These are phyloP conservation scores for Sarocladiaceae sp. DNA, from an alignment of 2,329 filamentous ascomycete genomes.

Conservation along the genomic window DNA sequence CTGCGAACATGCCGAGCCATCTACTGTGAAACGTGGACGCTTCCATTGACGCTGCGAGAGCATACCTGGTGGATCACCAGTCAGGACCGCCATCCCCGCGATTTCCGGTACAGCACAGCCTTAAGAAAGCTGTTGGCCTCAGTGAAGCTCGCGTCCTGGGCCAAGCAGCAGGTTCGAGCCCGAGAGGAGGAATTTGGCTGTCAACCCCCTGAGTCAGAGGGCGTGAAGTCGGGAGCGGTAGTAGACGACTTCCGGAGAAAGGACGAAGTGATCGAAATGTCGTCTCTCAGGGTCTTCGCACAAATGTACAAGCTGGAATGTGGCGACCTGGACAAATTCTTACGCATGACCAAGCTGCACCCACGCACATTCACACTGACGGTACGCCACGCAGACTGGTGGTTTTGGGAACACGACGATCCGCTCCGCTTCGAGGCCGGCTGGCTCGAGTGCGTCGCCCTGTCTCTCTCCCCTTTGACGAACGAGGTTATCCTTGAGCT, in stretches of 20 bases:
- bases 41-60: slow-evolving; percentile 32
- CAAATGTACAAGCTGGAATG: slow-evolving; percentile 33
- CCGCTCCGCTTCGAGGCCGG: slow-evolving; percentile 26
- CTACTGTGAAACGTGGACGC: slow-evolving; percentile 35
- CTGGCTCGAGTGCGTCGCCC: slow-evolving; percentile 27
- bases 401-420: slow-evolving; percentile 33
- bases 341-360: slow-evolving; percentile 21
- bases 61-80: slow-evolving; percentile 32
- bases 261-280: slow-evolving; percentile 16
- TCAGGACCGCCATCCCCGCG: slow-evolving; percentile 15
- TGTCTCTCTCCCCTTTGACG: slow-evolving; percentile 25
- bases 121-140: background rate
- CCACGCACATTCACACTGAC: slow-evolving; percentile 35
- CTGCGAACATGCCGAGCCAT: slow-evolving; percentile 35
- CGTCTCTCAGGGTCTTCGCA: slow-evolving; percentile 32
- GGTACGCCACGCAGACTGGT: slow-evolving; percentile 44
- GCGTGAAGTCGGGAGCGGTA: slow-evolving; percentile 14
- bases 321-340: slow-evolving; percentile 18
- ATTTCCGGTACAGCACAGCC: background rate
- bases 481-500: slow-evolving; percentile 36
- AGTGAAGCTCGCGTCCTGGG: background rate
- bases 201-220: slow-evolving; percentile 16
- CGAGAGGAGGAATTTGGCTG: slow-evolving; percentile 9
- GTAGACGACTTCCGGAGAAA: too few relatives aligned
- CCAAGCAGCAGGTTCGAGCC: background rate